These are phyloP conservation scores for Dittrichia graveolens DNA, from an alignment of 129 eudicot genomes.

Conservation along the genomic window DNA sequence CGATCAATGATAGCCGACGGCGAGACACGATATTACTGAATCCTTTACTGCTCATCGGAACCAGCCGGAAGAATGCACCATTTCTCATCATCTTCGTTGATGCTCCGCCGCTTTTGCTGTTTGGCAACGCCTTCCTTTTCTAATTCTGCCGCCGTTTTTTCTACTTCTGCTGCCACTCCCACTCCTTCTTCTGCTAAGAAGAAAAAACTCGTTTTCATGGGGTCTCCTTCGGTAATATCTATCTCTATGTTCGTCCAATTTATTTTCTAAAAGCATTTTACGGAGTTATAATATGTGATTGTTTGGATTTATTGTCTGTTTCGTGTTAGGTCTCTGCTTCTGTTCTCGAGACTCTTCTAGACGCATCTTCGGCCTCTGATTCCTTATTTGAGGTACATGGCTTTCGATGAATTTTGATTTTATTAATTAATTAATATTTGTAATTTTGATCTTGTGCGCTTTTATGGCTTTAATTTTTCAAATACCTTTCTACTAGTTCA, in stretches of 20 bases:
- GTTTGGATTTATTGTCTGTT: neutral
- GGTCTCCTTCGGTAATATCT: constrained; percentile 71
- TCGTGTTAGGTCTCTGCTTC: constrained; percentile 69
- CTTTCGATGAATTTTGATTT: neutral
- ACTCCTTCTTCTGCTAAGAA: constrained; percentile 40
- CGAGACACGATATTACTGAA: neutral
- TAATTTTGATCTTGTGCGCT: neutral
- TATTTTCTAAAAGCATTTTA: neutral
- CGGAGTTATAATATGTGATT: constrained; percentile 7
- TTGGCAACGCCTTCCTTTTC: constrained; percentile 52
- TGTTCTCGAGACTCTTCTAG: constrained; percentile 76
- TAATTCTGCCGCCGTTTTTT: constrained; percentile 29
- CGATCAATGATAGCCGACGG: constrained; percentile 15
- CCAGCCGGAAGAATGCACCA: constrained; percentile 33
- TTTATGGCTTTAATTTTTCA: neutral
- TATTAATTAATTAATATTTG: neutral
- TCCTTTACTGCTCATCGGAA: constrained; percentile 9
- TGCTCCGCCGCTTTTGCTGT: constrained; percentile 58
- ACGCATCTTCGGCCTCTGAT: constrained; percentile 63
- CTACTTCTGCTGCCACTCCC: constrained; percentile 35
- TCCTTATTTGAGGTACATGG: constrained; percentile 71
- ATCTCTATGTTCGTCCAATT: neutral
- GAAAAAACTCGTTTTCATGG: constrained; percentile 77
- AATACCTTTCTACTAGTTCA: neutral
- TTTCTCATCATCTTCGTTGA: constrained; percentile 44